Percentiles rank a stretch among this genome's conserved stretches.
Evolutionary conservation across 1,284 basidiomycete genomes (phyloP).

Genomic region (Kalmanozyma brasiliensis): DNA sequence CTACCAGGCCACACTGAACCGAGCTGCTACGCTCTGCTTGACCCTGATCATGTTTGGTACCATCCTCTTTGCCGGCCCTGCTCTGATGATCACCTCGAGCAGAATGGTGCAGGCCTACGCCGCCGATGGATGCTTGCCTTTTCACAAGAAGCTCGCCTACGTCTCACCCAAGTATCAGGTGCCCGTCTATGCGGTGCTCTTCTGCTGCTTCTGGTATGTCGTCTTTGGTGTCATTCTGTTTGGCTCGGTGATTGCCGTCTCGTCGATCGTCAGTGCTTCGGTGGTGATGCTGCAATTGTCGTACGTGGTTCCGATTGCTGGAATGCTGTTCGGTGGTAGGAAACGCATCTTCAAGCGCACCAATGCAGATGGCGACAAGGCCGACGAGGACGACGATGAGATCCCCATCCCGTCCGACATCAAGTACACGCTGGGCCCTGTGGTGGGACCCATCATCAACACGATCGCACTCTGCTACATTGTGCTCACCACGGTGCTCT

Average conservation of each 20-base stretch:
- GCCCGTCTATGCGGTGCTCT: constrained; percentile 31
- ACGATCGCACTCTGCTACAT: constrained; percentile 35
- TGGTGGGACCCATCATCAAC: constrained; percentile 33
- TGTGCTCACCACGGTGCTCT: constrained; percentile 34
- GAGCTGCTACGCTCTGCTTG: constrained; percentile 20
- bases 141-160: constrained; percentile 15
- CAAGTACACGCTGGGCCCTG: constrained; percentile 33
- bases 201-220: constrained; percentile 19
- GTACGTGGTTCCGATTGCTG: constrained; percentile 32
- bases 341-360: constrained; percentile 27
- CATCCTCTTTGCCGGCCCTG: constrained; percentile 36
- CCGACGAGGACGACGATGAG: constrained; percentile 16
- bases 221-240: constrained; percentile 42
- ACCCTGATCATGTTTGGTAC: constrained; percentile 28
- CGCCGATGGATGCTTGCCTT: constrained; percentile 36
- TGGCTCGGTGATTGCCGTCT: constrained; percentile 34
- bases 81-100: constrained; percentile 33
- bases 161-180: constrained; percentile 31
- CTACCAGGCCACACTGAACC: constrained; percentile 24
- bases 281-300: constrained; percentile 40
- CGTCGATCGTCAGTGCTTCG: constrained; percentile 30
- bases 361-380: too few relatives aligned
- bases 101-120: constrained; percentile 46
- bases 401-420: constrained; percentile 27
- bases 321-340: constrained; percentile 35